Evolutionary conservation across 2,329 filamentous ascomycete species (phyloP).

Genomic region (Colletotrichum graminicola): DNA sequence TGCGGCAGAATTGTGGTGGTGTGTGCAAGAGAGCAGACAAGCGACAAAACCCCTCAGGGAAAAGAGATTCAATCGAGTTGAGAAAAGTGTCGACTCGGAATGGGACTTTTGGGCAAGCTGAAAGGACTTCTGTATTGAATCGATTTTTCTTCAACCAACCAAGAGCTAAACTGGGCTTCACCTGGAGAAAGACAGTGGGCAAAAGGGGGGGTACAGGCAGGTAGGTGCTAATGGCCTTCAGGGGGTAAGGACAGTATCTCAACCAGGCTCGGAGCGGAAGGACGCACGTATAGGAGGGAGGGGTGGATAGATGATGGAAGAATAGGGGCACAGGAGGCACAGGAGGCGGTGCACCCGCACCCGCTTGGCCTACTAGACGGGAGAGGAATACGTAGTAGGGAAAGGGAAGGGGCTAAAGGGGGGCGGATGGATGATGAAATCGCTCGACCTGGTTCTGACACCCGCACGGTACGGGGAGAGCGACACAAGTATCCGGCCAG

Average conservation of each 20-base stretch:
- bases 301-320: not conserved
- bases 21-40: not conserved
- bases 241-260: not conserved
- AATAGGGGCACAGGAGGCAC: constrained; percentile 4
- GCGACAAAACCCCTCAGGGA: not conserved
- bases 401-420: not conserved
- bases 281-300: not conserved
- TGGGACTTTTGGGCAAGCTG: not conserved
- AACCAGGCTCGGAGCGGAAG: not conserved
- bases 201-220: not conserved
- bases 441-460: constrained; percentile 38
- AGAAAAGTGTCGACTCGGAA: not conserved
- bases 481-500: constrained; percentile 26
- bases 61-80: not conserved
- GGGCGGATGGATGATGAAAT: constrained; percentile 40
- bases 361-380: not conserved
- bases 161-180: not conserved
- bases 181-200: constrained; percentile 3
- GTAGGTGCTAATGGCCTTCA: not conserved
- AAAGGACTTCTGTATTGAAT: constrained; percentile 2
- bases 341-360: constrained; percentile 17
- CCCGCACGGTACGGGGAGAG: constrained; percentile 37
- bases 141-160: not conserved
- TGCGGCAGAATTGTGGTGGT: not conserved
- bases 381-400: not conserved